phyloP scores from a whole-genome alignment of 192 early-diverging fungal genomes.

The Entrophospora sp. region DNA sequence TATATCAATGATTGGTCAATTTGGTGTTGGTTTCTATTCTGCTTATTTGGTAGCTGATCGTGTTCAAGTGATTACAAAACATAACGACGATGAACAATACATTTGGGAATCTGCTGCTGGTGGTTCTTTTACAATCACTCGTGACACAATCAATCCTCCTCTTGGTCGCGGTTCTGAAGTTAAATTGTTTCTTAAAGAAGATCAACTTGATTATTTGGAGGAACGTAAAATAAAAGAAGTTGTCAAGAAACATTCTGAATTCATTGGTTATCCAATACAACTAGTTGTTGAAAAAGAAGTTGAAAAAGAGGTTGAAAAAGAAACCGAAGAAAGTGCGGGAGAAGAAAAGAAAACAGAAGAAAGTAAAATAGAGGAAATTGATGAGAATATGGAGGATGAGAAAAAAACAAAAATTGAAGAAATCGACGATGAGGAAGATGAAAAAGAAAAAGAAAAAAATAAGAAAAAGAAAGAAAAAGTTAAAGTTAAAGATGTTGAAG shows the following conservation, averaged over 20 bases:
- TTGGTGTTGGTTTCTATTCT: too few relatives aligned
- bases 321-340: constrained; percentile 91
- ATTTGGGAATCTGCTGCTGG: too few relatives aligned
- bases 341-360: constrained; percentile 62
- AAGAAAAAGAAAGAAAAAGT: constrained; percentile 8
- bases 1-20: too few relatives aligned
- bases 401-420: constrained; percentile 20
- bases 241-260: too few relatives aligned
- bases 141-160: constrained; percentile 81
- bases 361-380: constrained; percentile 41
- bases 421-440: constrained; percentile 9
- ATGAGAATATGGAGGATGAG: not conserved
- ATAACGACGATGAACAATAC: too few relatives aligned
- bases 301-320: too few relatives aligned
- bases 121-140: constrained; percentile 90
- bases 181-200: constrained; percentile 96
- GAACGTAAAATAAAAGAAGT: constrained; percentile 98
- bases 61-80: too few relatives aligned
- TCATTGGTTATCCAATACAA: too few relatives aligned
- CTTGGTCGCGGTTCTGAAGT: constrained; percentile 95
- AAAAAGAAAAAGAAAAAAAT: constrained; percentile 18
- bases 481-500: constrained; percentile 35
- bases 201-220: constrained; percentile 94
- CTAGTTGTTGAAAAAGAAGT: too few relatives aligned
- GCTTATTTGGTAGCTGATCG: too few relatives aligned